Conservation (phyloP, 257 asterid genomes). For the Datura wrightii region DNA sequence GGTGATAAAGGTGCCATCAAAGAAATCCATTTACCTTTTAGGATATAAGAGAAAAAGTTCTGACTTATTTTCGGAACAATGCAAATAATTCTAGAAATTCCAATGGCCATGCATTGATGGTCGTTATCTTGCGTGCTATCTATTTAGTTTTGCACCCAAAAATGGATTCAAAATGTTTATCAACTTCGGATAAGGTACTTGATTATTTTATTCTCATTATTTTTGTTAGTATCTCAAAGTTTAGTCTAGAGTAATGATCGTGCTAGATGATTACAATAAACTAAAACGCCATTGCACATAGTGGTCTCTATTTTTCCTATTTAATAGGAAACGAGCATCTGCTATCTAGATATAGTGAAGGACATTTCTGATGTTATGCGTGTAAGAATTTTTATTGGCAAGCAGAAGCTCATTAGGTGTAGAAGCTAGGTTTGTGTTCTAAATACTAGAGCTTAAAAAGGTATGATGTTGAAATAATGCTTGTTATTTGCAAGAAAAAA, state of each 20-base stretch:
- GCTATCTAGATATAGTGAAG: not conserved
- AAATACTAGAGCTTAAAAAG: no score
- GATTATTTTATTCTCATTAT: not conserved
- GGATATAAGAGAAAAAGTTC: constrained; percentile 16
- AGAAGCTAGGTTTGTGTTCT: no score
- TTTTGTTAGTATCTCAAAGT: no score
- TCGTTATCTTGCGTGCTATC: constrained; percentile 22
- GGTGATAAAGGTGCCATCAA: not conserved
- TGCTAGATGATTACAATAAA: no score
- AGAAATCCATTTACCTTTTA: not conserved
- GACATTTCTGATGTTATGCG: not conserved
- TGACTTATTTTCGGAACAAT: not conserved
- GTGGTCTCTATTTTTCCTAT: no score
- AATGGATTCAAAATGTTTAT: not conserved
- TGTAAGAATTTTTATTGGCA: not conserved
- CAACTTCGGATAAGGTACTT: not conserved
- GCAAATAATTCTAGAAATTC: not conserved
- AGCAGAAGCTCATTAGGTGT: not conserved
- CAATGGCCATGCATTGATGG: not conserved
- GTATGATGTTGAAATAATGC: no score
- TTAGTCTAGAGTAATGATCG: no score
- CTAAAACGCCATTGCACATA: no score
- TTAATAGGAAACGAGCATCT: not conserved
- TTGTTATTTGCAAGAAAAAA: no score
- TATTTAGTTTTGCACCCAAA: constrained; percentile 10